Evolutionary conservation across 2,329 filamentous ascomycete species (phyloP).

Genomic region (Colletotrichum chlorophyti): DNA sequence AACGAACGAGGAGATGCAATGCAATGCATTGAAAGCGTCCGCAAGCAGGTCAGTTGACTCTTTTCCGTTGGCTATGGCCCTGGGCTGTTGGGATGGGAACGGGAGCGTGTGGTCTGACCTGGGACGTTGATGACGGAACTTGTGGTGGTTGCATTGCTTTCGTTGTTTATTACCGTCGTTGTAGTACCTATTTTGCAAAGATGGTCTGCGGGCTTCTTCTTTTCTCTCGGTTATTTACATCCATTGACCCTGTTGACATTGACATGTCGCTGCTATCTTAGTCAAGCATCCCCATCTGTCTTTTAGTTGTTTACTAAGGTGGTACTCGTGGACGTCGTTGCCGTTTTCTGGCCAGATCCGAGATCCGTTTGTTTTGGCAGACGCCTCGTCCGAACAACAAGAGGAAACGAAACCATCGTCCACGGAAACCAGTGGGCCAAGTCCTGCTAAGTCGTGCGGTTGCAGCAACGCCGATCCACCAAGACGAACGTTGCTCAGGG

Average conservation of each 20-base stretch:
- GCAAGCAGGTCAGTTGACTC: conserved; percentile 22
- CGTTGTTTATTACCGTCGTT: conserved; percentile 1
- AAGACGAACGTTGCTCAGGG: conserved; percentile 23
- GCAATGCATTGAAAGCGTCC: not conserved
- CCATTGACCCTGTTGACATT: conserved; percentile 13
- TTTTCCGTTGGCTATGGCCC: conserved; percentile 23
- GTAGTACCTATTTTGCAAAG: not conserved
- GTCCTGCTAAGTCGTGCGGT: conserved; percentile 18
- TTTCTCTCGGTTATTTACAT: conserved; percentile 15
- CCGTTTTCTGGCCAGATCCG: too few species aligned
- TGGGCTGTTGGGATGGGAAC: conserved; percentile 29
- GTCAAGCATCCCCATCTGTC: not conserved
- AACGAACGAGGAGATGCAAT: conserved; percentile 1
- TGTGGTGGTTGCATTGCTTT: conserved; percentile 19
- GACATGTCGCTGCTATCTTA: conserved; percentile 1
- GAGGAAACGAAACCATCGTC: conserved; percentile 28
- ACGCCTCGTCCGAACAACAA: conserved; percentile 23
- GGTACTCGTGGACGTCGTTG: too few species aligned
- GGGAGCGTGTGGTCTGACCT: conserved; percentile 28
- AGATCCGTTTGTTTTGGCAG: conserved; percentile 27
- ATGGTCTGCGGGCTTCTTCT: not conserved
- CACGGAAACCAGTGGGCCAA: conserved; percentile 26
- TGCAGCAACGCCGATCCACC: conserved; percentile 26
- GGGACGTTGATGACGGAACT: conserved; percentile 24
- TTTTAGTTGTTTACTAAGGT: not conserved